Evolutionary conservation across 176 grass and related monocot genomes (phyloP), one percentile per base, ranked within the genome.

Genomic region (sorghum (Sorghum bicolor)): DNA sequence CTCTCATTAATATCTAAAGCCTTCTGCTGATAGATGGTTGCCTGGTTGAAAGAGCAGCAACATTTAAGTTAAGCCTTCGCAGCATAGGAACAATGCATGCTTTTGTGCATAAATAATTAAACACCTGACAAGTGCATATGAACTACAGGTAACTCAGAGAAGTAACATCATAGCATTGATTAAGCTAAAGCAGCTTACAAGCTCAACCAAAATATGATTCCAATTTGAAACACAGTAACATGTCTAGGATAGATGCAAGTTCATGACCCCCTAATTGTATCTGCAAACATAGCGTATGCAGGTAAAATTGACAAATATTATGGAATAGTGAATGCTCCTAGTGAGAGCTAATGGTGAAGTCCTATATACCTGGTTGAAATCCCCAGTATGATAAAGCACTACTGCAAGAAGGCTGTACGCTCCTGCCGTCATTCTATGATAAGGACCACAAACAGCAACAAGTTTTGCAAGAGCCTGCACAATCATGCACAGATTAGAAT

Each of bases 401-500:
- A 98, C 96, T 83, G 93, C 96, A 87, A 98, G 89, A 85, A 98
- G 93, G 83, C 96, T 95, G 82, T 98, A 98, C 77, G 96, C 96
- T 86, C 93, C 96, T 78, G 93, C 96, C 5, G 96, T 98, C 96
- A 95, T 98, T 93, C 96, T 87, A 86, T 98, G 96, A 77, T 98
- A 98, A 64, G 96, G 93, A 78, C 96, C 96, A 87, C 93, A 98
- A 75, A 98, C 93, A 74, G 93, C 96, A 87, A 98, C 96, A 82
- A 98, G 89, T 90, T 98, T 98, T 87, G 93, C 91, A 86, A 98
- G 91, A 70, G 96, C 96, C 96, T 98, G 66, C 43, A 77, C 17
- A 83, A 70, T 52, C 44, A 80, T 71, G 20, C 32, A 43, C 24
- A 62, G 30, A 75, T 89, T 50, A 60, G 77, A 69, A 74, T 61